Base-by-base conservation (phyloP, 306 rosid genomes). In the Heteromeles arbutifolia region DNA sequence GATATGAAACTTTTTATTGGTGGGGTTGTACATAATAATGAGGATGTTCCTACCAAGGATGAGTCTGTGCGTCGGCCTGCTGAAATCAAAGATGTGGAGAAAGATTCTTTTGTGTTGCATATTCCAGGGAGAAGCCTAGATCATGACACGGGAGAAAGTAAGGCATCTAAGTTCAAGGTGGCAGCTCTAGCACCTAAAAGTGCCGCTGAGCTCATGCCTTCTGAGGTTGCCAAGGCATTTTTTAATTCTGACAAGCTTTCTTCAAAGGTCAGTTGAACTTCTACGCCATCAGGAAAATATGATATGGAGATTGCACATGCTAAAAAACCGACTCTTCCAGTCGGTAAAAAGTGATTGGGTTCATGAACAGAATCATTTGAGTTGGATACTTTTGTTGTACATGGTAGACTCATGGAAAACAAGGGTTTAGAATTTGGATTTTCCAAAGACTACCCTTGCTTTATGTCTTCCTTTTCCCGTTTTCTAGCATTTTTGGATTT, bases 1-100 rank as follows among this genome's bases (percentile, higher is more conserved):
- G 99, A 95, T 80, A 82, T 89, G 93, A 96, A 92, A 81, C 91
- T 89, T 78, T 89, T 86, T 85, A 86, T 90, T 73, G 98, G 99
- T 17, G 98, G 96, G 66, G 85, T 96, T 79, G 93, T 96, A 73
- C 98, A 90, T 82, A 92, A 83, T 84, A 80, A 74, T 69, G 99
- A 96, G 62, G 97, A 90, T 80, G 59, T 78, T 85, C 84, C 92
- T 75, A 56, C 79, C 75, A 96, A 88, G 84, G 97, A 92, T 72
- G 96, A 96, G 72, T 80, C 83, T 75, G 74, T 80, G 70, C 98
- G 93, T 66, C 89, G 89, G 77, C 97, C 99, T 53, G 99, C 99
- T 70, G 92, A 85, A 83, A 89, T 96, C 68, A 84, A 85, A 68
- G 90, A 90, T 75, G 81, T 84, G 86, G 96, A 88, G 70, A 90